Evolutionary conservation across 2,329 filamentous ascomycete species (phyloP), one percentile per base, ranked within the genome.

Genomic region (Fusarium sp.): DNA sequence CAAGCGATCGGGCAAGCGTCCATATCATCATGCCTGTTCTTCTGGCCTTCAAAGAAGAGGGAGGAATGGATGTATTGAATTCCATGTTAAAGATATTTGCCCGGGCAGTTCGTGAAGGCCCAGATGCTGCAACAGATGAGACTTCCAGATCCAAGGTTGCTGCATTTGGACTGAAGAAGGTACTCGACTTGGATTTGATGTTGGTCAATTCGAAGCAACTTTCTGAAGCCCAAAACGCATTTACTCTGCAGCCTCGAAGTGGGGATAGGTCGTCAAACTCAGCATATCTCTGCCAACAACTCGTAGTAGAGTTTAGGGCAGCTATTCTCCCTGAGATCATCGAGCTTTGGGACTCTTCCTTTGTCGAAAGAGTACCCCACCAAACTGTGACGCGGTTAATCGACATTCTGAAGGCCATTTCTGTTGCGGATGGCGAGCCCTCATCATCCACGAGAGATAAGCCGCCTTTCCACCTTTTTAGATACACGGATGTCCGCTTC

Each of bases 281-380:
- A 30, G 76, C 81, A 6, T 82, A 84, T 28, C 79, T 86, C 15
- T 88, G 91, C 20, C 86, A 90, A 4, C 96, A 98, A 77, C 93
- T 98, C 63, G 85, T 98, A 20, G 91, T 98, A 11, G 96, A 98
- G 80, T 84, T 98, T 47, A 92, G 96, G 47, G 90, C 93, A 83
- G 90, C 91, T 32, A 90, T 98, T 32, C 84, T 98, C 20, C 94
- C 95, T 2, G 90, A 92, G 51, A 88, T 96, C 45, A 89, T 89
- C 64, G 88, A 91, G 53, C 88, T 98, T 35, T 99, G 96, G 97
- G 91, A 94, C 75, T 97, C 95, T 2, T 86, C 90, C 32, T 90
- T 97, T 54, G 90, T 96, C 24, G 94, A 98, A 76, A 95, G 94
- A 77, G 90, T 94, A 2, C 91, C 93, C 7, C 92, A 91, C 30